phyloP scores from a whole-genome alignment of 2,329 filamentous ascomycete species.

The Mariannaea elegans region DNA sequence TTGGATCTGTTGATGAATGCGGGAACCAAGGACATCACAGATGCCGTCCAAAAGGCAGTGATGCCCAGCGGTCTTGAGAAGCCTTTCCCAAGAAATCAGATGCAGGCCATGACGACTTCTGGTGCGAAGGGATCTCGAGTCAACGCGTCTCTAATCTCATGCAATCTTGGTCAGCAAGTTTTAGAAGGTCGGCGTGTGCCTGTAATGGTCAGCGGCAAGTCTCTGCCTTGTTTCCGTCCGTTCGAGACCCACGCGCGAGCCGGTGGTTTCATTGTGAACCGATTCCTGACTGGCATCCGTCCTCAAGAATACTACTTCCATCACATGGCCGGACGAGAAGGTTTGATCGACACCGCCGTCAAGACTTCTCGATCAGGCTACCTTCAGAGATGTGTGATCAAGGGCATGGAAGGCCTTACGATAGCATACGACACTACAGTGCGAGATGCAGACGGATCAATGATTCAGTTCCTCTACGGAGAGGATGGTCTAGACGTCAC shows the following conservation, averaged over 20 bases:
- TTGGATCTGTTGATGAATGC: conserved; percentile 89
- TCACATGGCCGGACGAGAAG: conserved; percentile 98
- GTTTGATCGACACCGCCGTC: conserved; percentile 97
- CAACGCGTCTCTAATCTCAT: conserved; percentile 97
- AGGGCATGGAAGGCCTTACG: conserved; percentile 95
- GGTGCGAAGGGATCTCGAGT: conserved; percentile 93
- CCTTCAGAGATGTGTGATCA: conserved; percentile 95
- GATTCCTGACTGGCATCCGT: conserved; percentile 96
- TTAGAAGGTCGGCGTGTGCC: conserved; percentile 94
- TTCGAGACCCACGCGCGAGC: conserved; percentile 90
- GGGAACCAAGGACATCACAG: conserved; percentile 74
- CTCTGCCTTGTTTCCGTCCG: conserved; percentile 90
- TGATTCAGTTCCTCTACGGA: conserved; percentile 95
- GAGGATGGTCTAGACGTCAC: conserved; percentile 95
- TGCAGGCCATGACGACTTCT: conserved; percentile 98
- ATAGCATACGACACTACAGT: conserved; percentile 96
- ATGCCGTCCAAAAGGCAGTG: conserved; percentile 79
- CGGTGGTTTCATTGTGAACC: conserved; percentile 92
- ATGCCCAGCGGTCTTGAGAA: conserved; percentile 87
- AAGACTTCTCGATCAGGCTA: conserved; percentile 98
- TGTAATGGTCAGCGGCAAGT: conserved; percentile 97
- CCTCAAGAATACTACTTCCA: conserved; percentile 99
- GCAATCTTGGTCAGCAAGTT: conserved; percentile 96
- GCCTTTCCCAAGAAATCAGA: conserved; percentile 94
- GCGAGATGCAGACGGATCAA: conserved; percentile 88